Evolutionary conservation across 768 basidiomycete genomes (phyloP), one percentile per base, ranked within the genome.

Genomic region (Leccinum variicolor): DNA sequence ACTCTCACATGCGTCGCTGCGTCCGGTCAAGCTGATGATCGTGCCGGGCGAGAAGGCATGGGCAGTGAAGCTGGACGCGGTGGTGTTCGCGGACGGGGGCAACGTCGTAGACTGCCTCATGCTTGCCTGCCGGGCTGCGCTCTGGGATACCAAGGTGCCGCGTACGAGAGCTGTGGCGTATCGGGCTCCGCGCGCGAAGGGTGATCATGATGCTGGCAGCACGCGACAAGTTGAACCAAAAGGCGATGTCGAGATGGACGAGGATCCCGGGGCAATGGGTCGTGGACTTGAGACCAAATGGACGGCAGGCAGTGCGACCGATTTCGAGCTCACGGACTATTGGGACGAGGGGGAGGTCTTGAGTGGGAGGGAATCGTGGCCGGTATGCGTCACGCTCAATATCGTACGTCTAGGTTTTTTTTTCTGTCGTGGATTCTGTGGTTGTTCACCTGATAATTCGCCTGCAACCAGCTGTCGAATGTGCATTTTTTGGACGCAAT

Each of bases 281-380:
- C 85, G 85, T 59, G 79, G 83, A 2, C 81, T 90, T 41, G 84
- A 84, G 62, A 87, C 84, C 15, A 76, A 83, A 39, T 62, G 59
- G 33, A 41, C 41, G 2, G 70, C 76, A 36, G 69, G 68, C 23
- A 71, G 71, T 9, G 88, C 85, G 11, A 82, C 84, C 9, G 93
- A 95, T 70, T 94, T 94, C 63, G 93, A 95, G 73, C 78, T 94
- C 21, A 80, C 85, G 11, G 92, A 95, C 69, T 90, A 86, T 60
- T 92, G 90, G 90, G 92, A 92, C 64, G 90, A 91, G 61, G 93
- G 93, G 0, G 87, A 85, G 56, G 70, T 76, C 17, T 66, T 93
- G 28, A 79, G 75, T 39, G 85, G 85, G 2, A 76, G 84, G 59
- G 82, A 88, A 2, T 62, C 67, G 13, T 89, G 92, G 85, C 93